phyloP scores from a whole-genome alignment of 805 yeast species.

The Kluyveromyces aestuarii region DNA sequence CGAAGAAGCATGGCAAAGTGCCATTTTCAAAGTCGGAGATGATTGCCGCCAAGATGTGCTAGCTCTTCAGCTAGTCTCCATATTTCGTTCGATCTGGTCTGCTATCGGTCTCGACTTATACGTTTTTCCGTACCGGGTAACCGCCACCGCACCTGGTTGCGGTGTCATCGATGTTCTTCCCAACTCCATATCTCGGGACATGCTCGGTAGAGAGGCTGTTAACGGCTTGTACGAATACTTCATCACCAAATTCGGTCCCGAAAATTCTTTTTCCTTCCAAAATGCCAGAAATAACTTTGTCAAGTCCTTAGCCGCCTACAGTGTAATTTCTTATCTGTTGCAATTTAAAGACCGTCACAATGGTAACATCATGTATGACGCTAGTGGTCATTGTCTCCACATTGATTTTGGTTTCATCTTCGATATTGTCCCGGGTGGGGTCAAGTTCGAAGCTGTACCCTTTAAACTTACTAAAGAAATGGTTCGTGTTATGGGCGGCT shows the following conservation, averaged over 20 bases:
- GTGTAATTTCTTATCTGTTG: slow-evolving; percentile 78
- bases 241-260: slow-evolving; percentile 90
- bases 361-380: slow-evolving; percentile 95
- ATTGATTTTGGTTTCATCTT: slow-evolving; percentile 98
- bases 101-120: slow-evolving; percentile 80
- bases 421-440: slow-evolving; percentile 99
- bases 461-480: slow-evolving; percentile 93
- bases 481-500: slow-evolving; percentile 95
- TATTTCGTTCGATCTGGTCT: slow-evolving; percentile 86
- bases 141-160: slow-evolving; percentile 98
- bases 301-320: slow-evolving; percentile 89
- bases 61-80: slow-evolving; percentile 83
- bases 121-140: slow-evolving; percentile 89
- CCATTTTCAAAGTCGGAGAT: slow-evolving; percentile 98
- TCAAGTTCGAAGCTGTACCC: slow-evolving; percentile 95
- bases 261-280: slow-evolving; percentile 80
- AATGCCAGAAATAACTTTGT: slow-evolving; percentile 87
- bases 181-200: slow-evolving; percentile 89
- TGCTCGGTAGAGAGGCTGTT: slow-evolving; percentile 98
- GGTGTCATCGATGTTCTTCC: slow-evolving; percentile 98
- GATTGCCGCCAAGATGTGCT: slow-evolving; percentile 97
- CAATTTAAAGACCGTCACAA: slow-evolving; percentile 97
- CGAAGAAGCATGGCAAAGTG: slow-evolving; percentile 78
- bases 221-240: slow-evolving; percentile 92
- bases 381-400: slow-evolving; percentile 88